Evolutionary conservation across 257 asterid genomes (phyloP).

Genomic region (Rubia yunnanensis): DNA sequence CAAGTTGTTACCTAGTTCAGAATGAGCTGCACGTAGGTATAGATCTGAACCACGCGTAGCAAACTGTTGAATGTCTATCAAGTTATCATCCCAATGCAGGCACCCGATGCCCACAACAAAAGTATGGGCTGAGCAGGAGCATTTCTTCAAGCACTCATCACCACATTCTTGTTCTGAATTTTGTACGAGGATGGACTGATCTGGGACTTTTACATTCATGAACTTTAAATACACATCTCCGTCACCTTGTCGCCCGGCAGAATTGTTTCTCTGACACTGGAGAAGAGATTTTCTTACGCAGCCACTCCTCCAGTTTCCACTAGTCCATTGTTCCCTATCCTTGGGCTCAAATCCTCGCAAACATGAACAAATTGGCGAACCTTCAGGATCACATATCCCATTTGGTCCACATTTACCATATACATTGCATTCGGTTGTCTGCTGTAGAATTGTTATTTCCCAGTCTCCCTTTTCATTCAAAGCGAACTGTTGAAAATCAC

Average conservation of each 20-base stretch:
- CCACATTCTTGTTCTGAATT: constrained; percentile 25
- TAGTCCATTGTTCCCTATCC: constrained; percentile 31
- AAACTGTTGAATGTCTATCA: constrained; percentile 35
- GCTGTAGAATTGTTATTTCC: background rate
- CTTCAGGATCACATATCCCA: constrained; percentile 34
- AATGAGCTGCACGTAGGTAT: constrained; percentile 36
- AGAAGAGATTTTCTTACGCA: constrained; percentile 32
- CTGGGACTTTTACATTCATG: constrained; percentile 31
- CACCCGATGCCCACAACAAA: constrained; percentile 19
- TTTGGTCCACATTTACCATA: constrained; percentile 40
- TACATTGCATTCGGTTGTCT: background rate
- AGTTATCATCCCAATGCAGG: constrained; percentile 21
- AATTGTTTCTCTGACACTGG: constrained; percentile 22
- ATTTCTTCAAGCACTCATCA: constrained; percentile 22
- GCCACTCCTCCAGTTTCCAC: constrained; percentile 47
- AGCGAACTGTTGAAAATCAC: constrained; percentile 2
- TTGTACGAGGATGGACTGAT: constrained; percentile 19
- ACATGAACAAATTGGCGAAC: constrained; percentile 39
- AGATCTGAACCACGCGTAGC: constrained; percentile 29
- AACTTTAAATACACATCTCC: constrained; percentile 41
- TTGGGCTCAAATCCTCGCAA: constrained; percentile 41
- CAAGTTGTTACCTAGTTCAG: constrained; percentile 39
- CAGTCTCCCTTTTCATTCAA: constrained; percentile 10
- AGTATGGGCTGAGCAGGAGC: constrained; percentile 26
- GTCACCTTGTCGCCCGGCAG: constrained; percentile 4